These are phyloP conservation scores for Mycena galericulata DNA, from an alignment of 768 basidiomycete species.

Conservation along the genomic window DNA sequence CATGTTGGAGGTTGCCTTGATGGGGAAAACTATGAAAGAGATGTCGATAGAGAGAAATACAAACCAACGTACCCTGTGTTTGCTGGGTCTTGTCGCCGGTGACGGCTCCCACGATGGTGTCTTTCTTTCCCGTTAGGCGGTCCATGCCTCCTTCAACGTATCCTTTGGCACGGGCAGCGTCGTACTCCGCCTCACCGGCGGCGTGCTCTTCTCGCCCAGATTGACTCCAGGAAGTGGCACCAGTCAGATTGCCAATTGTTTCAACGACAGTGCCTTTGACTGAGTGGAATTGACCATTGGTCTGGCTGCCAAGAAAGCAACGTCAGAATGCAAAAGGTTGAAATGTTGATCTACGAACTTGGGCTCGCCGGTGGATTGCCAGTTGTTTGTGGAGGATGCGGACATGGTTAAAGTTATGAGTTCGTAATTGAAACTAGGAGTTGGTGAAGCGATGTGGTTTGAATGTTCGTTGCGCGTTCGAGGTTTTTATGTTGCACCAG, in stretches of 20 bases:
- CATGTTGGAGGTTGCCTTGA: slow-evolving; percentile 23
- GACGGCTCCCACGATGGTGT: slow-evolving; percentile 64
- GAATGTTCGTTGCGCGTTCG: too few relatives aligned
- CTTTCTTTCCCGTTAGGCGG: slow-evolving; percentile 61
- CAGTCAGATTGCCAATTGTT: slow-evolving; percentile 57
- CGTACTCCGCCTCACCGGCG: slow-evolving; percentile 55
- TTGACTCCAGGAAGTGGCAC: slow-evolving; percentile 50
- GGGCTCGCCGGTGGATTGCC: slow-evolving; percentile 24
- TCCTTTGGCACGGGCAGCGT: slow-evolving; percentile 60
- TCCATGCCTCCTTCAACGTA: slow-evolving; percentile 63
- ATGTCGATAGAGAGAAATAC: neutral
- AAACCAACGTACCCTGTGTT: slow-evolving; percentile 47
- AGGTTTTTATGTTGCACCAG: too few relatives aligned
- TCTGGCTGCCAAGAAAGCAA: slow-evolving; percentile 46
- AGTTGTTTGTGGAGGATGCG: slow-evolving; percentile 15
- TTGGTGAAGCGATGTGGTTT: neutral
- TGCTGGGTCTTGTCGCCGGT: slow-evolving; percentile 66
- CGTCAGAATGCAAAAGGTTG: neutral
- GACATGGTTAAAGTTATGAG: slow-evolving; percentile 10
- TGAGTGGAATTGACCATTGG: slow-evolving; percentile 57
- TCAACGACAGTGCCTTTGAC: slow-evolving; percentile 55
- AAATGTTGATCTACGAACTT: slow-evolving; percentile 9
- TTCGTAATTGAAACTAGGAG: too few relatives aligned
- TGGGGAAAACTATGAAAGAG: neutral
- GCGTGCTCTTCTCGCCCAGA: slow-evolving; percentile 60